A percentile compares a stretch with the other conserved stretches of the same genome.
Evolutionary conservation across 129 eudicot species (phyloP).

Genomic region (Chrysanthemum makinoi): DNA sequence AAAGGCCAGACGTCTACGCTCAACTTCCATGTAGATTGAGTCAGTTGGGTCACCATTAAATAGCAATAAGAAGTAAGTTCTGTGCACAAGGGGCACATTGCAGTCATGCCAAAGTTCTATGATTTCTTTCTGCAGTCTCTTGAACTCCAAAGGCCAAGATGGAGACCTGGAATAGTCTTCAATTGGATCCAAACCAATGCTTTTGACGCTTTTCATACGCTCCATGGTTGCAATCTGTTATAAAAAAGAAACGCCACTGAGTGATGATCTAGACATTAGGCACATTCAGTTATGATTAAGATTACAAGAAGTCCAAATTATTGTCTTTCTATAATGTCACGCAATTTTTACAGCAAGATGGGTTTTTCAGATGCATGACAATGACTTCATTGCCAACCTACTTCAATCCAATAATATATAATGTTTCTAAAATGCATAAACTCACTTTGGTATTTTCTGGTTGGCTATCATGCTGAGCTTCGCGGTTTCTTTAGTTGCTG

Average conservation of each 20-base stretch:
- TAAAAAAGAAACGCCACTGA: not conserved
- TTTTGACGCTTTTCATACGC: conserved; percentile 42
- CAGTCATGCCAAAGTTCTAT: conserved; percentile 78
- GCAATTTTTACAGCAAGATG: not conserved
- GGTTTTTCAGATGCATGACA: not conserved
- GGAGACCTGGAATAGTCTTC: conserved; percentile 48
- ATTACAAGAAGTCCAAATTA: not conserved
- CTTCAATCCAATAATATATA: no score
- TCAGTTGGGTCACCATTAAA: conserved; percentile 80
- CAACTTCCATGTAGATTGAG: conserved; percentile 90
- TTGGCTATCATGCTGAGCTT: conserved; percentile 32
- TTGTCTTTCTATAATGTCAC: not conserved
- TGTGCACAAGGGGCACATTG: conserved; percentile 76
- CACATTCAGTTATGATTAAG: conserved; percentile 4
- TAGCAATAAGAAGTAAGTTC: conserved; percentile 77
- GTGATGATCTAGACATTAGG: conserved; percentile 2
- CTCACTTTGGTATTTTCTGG: conserved; percentile 51
- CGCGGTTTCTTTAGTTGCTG: conserved; percentile 27
- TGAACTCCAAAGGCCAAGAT: conserved; percentile 68
- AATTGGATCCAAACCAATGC: conserved; percentile 82
- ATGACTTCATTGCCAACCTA: no score
- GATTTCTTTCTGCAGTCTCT: conserved; percentile 67
- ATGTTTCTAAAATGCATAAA: not conserved
- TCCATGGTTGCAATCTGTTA: conserved; percentile 14
- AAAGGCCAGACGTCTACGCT: conserved; percentile 64